Evolutionary conservation across 148 eudicot genomes (phyloP).

Genomic region (Gaultheria prostrata): DNA sequence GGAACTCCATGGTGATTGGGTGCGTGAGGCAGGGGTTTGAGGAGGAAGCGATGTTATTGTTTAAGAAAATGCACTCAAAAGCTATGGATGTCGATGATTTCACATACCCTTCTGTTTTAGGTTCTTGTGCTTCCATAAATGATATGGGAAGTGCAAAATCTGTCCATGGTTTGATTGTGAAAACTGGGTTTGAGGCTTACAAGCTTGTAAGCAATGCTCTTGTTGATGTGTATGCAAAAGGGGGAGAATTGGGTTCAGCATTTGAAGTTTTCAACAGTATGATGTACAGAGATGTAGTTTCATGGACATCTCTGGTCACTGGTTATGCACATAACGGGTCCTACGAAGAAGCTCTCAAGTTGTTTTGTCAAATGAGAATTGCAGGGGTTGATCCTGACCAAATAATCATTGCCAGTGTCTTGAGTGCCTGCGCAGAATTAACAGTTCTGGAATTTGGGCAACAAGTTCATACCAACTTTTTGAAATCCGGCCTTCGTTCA

Average conservation of each 20-base stretch:
- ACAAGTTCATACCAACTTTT: constrained; percentile 60
- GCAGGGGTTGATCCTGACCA: constrained; percentile 54
- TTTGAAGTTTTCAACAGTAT: constrained; percentile 41
- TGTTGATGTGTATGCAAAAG: constrained; percentile 72
- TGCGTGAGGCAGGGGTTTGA: constrained; percentile 53
- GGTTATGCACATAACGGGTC: constrained; percentile 48
- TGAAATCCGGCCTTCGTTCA: constrained; percentile 41
- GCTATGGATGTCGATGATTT: constrained; percentile 59
- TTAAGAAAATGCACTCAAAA: constrained; percentile 52
- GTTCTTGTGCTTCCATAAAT: constrained; percentile 44
- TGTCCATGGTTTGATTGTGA: constrained; percentile 60
- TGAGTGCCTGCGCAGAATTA: constrained; percentile 67
- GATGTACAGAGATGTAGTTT: constrained; percentile 51
- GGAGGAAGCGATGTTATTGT: constrained; percentile 56
- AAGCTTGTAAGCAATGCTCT: constrained; percentile 72
- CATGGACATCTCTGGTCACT: constrained; percentile 74
- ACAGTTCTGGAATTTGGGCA: constrained; percentile 59
- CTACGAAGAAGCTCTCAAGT: constrained; percentile 55
- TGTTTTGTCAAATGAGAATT: constrained; percentile 52
- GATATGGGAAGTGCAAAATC: constrained; percentile 42
- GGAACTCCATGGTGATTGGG: constrained; percentile 78
- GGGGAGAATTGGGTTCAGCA: constrained; percentile 40
- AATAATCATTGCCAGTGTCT: constrained; percentile 38
- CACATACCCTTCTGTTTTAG: constrained; percentile 67
- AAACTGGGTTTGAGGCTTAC: constrained; percentile 55